Base-by-base conservation (phyloP, 148 eudicot species). In the Chenopodium berlandieri region DNA sequence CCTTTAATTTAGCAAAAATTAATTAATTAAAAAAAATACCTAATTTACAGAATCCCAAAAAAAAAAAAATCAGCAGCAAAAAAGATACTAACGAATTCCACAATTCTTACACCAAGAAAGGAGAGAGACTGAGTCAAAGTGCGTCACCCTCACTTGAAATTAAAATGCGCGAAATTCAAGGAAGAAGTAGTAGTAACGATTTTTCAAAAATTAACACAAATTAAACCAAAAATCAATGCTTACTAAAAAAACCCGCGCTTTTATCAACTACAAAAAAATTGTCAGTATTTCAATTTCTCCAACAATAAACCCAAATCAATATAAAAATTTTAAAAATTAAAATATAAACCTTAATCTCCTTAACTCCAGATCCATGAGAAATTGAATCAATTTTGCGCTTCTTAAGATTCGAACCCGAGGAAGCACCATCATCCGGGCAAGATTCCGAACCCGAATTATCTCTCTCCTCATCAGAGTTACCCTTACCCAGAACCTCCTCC, bases 361-460 rank as follows among this genome's bases (percentile, higher is more conserved):
- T n/a, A 22, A 47, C 75, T 2, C 56, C 82, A 89, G 89, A 89
- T 89, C 91, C 88, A 44, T 52, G 74, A 11, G 82, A 74, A 81
- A 85, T 83, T 4, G 86, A 82, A 22, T 68, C 85, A 84, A 89
- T 78, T 60, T 79, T 89, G 50, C 88, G 70, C 86, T 87, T 89
- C 79, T 74, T 82, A 23, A 16, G 72, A 63, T 77, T 79, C 50
- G 47, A 52, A 20, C 75, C 67, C 3, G 74, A 65, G 23, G 37
- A 16, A 47, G 14, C 71, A n/a, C 66, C 86, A 34, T 64, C 86
- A 23, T 78, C 86, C 27, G 76, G 78, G 56, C 80, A 47, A 11
- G 73, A 78, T 40, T 82, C 78, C 27, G 86, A 82, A 31, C 78
- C 82, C 30, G 71, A 79, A 1, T 73, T 80, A 0, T 37, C 72